Conservation (phyloP, 1,284 basidiomycete species). For the Ustilago loliicola region DNA sequence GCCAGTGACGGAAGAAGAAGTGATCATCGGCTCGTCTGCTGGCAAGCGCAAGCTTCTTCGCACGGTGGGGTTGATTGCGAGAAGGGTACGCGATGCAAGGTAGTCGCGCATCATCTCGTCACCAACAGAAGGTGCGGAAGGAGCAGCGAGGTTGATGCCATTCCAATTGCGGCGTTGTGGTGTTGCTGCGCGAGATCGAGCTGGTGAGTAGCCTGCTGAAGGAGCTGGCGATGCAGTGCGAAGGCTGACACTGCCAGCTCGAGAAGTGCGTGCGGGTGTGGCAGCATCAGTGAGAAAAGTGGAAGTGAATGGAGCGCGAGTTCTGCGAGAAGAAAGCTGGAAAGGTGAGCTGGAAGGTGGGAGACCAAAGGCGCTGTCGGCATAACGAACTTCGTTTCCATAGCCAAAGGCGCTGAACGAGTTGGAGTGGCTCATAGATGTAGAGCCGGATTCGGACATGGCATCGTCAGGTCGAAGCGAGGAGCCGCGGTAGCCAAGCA, state of each 20-base stretch:
- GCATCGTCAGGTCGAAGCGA: constrained; percentile 53
- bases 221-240: constrained; percentile 37
- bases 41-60: constrained; percentile 29
- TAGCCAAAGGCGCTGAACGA: constrained; percentile 56
- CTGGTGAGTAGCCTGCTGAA: constrained; percentile 34
- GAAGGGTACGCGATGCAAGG: constrained; percentile 41
- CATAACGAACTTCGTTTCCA: constrained; percentile 52
- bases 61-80: constrained; percentile 34
- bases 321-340: constrained; percentile 49
- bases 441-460: constrained; percentile 47
- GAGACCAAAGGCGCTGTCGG: constrained; percentile 45
- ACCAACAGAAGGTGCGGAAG: constrained; percentile 42
- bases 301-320: constrained; percentile 24
- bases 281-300: constrained; percentile 28
- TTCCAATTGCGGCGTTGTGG: constrained; percentile 58
- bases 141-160: constrained; percentile 58
- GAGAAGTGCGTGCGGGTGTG: constrained; percentile 25
- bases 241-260: constrained; percentile 37
- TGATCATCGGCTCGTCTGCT: constrained; percentile 24
- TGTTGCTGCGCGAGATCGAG: constrained; percentile 27
- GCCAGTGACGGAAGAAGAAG: constrained; percentile 28
- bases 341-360: constrained; percentile 53
- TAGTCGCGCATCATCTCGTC: constrained; percentile 62
- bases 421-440: constrained; percentile 43
- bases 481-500: constrained; percentile 32